Base-by-base conservation (phyloP, 2,329 filamentous ascomycete genomes). In the Phoma sp. region DNA sequence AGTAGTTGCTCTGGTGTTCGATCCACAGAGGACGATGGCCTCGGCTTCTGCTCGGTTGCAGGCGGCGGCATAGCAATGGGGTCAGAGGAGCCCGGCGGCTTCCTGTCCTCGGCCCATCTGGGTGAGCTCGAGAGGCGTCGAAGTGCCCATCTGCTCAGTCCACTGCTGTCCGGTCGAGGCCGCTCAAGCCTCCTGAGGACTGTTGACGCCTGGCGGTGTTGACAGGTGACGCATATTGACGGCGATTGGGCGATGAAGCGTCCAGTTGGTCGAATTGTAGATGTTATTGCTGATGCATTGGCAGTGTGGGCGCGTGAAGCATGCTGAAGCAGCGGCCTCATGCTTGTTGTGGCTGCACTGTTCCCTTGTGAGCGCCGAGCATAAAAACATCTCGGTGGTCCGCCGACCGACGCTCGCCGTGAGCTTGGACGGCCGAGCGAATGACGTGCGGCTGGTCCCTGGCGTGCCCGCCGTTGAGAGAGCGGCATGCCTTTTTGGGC, bases 261-360 rank as follows among this genome's bases (percentile, higher is more conserved):
- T 13, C 43, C 52, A 30, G 61, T 55, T 29, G 61, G 23, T 41
- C 47, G 62, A 29, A 54, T 57, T 18, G 56, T 52, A 11, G 59
- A 41, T 7, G 54, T 56, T 59, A 60, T 27, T 25, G 57, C 41
- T 14, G 54, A 47, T 13, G 60, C 55, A 61, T 61, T 55, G 58
- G 63, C 59, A 35, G 56, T 49, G 44, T 72, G 54, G 43, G 65
- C 68, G 60, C 72, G 71, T 54, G 72, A 72, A 66, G 71, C 74
- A 74, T 74, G 64, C 65, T 74, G 72, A 64, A 76, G 68, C 70
- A 75, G 65, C 60, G 71, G 71, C 69, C 69, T 70, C 74, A 76
- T 76, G 57, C 68, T 71, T 68, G 52, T 55, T 42, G 59, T 53
- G 53, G 57, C 38, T 54, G 54, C 52, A 45, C 47, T 11, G 18